Base-by-base conservation (phyloP, 305 asterid genomes). In the Fraxinus sp. region DNA sequence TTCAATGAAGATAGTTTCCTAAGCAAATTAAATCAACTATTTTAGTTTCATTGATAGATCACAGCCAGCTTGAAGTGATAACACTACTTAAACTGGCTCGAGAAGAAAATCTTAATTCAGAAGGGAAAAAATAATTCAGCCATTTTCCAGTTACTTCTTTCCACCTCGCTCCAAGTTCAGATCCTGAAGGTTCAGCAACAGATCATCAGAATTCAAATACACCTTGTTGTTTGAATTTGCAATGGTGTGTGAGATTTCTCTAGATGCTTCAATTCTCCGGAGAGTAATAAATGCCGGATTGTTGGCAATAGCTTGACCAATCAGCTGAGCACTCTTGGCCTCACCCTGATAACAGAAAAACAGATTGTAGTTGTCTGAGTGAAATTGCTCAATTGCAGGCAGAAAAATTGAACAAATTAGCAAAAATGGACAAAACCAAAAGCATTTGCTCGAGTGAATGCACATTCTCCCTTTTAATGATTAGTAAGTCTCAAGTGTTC, bases 141-240 rank as follows among this genome's bases (percentile, higher is more conserved):
- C 18, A 66, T 18, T 6, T n/a, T 18, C 66, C 68, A 0, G 33
- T 39, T 82, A 88, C 64, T 84, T 89, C 85, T 73, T 89, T 14
- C 71, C 78, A n/a, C 79, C 13, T 9, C 68, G 36, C 3, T 76
- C 84, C 74, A 85, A 77, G 39, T 84, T 84, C 20, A 85, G 81
- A 64, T 86, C 90, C 28, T 91, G 94, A 81, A 94, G 97, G 79
- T 90, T 91, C 7, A 94, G 96, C 88, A 94, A 83, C 79, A 94
- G 84, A 86, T 91, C 93, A 39, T 90, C 92, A 0, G 97, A 88
- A 81, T 86, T 85, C 87, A 92, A 82, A 87, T 86, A 89, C 64
- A 91, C 91, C 84, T 90, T 91, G 91, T 92, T 91, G 79, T 80
- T 83, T 59, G 96, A 90, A 33, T 72, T 32, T 16, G 96, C 75